Base-by-base conservation (phyloP, 495 filamentous ascomycete species). In the Achaetomiella virescens region DNA sequence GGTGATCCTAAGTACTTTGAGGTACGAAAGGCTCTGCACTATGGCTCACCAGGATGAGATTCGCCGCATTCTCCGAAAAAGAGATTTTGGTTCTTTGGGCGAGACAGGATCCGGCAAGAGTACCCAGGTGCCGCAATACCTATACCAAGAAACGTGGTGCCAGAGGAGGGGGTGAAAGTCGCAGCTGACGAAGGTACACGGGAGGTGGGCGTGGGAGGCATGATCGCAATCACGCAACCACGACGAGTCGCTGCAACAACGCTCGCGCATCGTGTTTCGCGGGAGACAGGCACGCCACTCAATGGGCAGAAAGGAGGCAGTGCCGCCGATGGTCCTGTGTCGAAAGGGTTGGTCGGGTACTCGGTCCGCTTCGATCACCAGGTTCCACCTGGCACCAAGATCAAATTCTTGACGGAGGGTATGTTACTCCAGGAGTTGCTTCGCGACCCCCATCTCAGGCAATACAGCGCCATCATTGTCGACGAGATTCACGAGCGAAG, bases 401-500 rank as follows among this genome's bases (percentile, higher is more conserved):
- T 99, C 67, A 97, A 97, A 66, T 99, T 88, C 63, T 73, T 99
- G 59, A 99, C 95, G 0, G 95, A 99, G 69, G 95, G 95, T 51
- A 97, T 96, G 88, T 75, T 99, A 43, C 75, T 99, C 14, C 91
- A 97, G 70, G 95, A 99, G 68, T 85, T 97, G 75, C 70, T 97
- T 41, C 79, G 85, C 51, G 95, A 97, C 68, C 90, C 92, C 2
- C 76, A 82, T 68, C 72, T 99, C 60, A 81, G 77, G 27, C 81
- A 87, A 62, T 99, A 99, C 66, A 92, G 89, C 58, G 89, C 86
- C 1, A 79, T 99, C 3, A 78, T 97, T 46, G 88, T 99, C 10
- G 95, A 99, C 73, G 95, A 99, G 65, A 90, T 97, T 3, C 95
- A 99, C 72, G 95, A 99, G 71, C 80, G 95, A 52, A 95, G 92